A percentile compares a stretch with the other conserved stretches of the same genome.
phyloP scores from a whole-genome alignment of 441 rosid species.

The Bruguiera hainesii region DNA sequence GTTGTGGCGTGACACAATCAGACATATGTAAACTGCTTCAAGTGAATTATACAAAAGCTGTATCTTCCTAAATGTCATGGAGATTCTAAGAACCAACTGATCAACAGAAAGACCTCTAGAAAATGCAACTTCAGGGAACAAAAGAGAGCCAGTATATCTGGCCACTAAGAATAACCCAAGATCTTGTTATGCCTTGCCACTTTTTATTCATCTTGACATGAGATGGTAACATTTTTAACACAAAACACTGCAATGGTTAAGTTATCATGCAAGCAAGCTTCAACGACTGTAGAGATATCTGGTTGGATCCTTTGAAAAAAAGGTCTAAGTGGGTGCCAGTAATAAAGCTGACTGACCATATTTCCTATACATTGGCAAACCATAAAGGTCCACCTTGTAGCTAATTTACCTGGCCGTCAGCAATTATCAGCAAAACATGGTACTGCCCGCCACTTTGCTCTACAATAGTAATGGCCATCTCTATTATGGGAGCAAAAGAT shows the following conservation, averaged over 20 bases:
- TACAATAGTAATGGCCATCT: constrained; percentile 84
- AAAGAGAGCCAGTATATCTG: neutral
- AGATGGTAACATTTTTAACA: neutral
- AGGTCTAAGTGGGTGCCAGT: neutral
- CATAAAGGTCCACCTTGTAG: constrained; percentile 2
- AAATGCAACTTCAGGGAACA: neutral
- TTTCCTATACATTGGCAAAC: neutral
- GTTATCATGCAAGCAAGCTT: too few species aligned
- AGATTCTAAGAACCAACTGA: neutral
- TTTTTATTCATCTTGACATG: neutral
- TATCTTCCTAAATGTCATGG: neutral
- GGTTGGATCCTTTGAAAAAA: neutral
- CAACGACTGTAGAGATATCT: too few species aligned
- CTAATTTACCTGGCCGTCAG: constrained; percentile 84
- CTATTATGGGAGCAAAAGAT: constrained; percentile 89
- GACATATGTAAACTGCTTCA: neutral
- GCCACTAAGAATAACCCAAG: neutral
- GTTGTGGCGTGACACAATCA: neutral
- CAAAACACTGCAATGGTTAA: too few species aligned
- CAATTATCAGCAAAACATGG: constrained; percentile 88
- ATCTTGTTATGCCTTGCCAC: neutral
- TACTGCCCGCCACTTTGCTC: constrained; percentile 93
- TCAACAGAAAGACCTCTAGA: neutral
- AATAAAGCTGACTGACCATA: neutral
- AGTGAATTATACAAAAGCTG: neutral